phyloP scores from a whole-genome alignment of 768 basidiomycete genomes.

The Chalciporus chontae region DNA sequence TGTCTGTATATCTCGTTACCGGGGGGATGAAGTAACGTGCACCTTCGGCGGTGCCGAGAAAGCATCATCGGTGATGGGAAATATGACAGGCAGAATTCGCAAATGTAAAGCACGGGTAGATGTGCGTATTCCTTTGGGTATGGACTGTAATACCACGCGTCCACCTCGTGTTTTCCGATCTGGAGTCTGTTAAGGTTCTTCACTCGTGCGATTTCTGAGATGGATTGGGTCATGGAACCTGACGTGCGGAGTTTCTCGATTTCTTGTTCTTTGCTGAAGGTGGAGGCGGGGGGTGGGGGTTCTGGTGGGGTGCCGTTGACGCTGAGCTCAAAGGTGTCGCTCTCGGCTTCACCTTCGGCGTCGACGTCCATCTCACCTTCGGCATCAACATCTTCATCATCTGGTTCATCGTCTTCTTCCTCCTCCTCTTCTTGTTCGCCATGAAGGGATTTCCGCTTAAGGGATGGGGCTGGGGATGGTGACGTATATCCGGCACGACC shows the following conservation, averaged over 20 bases:
- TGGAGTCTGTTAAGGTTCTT: constrained; percentile 97
- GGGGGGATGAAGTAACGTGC: constrained; percentile 89
- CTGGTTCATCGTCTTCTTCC: constrained; percentile 52
- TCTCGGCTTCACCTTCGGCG: constrained; percentile 41
- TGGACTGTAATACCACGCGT: constrained; percentile 99
- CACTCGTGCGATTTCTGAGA: constrained; percentile 95
- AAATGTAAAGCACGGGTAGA: constrained; percentile 91
- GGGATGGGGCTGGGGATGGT: constrained; percentile 54
- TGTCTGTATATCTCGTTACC: constrained; percentile 99
- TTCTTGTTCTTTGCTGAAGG: constrained; percentile 96
- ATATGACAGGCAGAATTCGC: constrained; percentile 96
- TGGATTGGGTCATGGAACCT: constrained; percentile 98
- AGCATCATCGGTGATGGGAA: constrained; percentile 91
- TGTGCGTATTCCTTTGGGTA: constrained; percentile 99
- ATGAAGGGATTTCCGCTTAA: constrained; percentile 67
- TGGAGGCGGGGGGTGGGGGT: constrained; percentile 48
- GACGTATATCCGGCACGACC: constrained; percentile 39
- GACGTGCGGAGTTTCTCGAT: constrained; percentile 97
- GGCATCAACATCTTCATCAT: constrained; percentile 41
- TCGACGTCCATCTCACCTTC: constrained; percentile 54
- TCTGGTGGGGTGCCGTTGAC: constrained; percentile 45
- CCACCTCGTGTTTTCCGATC: constrained; percentile 95
- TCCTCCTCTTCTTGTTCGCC: constrained; percentile 65
- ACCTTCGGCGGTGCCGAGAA: constrained; percentile 85
- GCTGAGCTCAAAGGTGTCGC: constrained; percentile 68